These are phyloP conservation scores for Akebia trifoliata DNA, from an alignment of 164 flowering plant genomes.

Conservation along the genomic window DNA sequence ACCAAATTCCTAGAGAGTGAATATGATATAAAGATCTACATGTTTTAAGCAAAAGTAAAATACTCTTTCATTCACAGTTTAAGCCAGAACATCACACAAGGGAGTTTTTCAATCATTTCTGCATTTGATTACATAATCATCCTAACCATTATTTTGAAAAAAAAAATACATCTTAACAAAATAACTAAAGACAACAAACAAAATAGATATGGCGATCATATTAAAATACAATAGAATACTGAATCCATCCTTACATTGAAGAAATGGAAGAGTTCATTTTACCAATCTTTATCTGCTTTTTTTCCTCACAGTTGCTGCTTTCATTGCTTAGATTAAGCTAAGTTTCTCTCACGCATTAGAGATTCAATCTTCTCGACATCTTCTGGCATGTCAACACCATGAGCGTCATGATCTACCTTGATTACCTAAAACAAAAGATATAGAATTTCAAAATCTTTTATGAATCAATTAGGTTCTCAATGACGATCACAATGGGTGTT, in stretches of 20 bases:
- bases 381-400: conserved; percentile 40
- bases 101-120: too few relatives aligned
- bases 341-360: conserved; percentile 33
- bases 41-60: too few relatives aligned
- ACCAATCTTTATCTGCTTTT: not conserved
- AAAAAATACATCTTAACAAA: too few relatives aligned
- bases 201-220: too few relatives aligned
- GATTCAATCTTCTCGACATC: conserved; percentile 41
- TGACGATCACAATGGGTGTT: not conserved
- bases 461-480: not conserved
- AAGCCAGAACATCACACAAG: too few relatives aligned
- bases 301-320: not conserved
- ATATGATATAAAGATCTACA: too few relatives aligned
- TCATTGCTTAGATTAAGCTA: conserved; percentile 13
- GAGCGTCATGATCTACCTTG: conserved; percentile 42
- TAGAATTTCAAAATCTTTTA: not conserved
- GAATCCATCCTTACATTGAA: not conserved
- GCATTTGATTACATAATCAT: too few relatives aligned
- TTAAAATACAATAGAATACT: not conserved
- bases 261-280: not conserved
- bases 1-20: too few relatives aligned
- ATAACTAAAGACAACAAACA: too few relatives aligned
- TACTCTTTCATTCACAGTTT: too few relatives aligned
- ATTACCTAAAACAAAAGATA: conserved; percentile 28
- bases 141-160: too few relatives aligned